phyloP scores from a whole-genome alignment of 1,284 basidiomycete species.

The Cutaneotrichosporon cavernicola region DNA sequence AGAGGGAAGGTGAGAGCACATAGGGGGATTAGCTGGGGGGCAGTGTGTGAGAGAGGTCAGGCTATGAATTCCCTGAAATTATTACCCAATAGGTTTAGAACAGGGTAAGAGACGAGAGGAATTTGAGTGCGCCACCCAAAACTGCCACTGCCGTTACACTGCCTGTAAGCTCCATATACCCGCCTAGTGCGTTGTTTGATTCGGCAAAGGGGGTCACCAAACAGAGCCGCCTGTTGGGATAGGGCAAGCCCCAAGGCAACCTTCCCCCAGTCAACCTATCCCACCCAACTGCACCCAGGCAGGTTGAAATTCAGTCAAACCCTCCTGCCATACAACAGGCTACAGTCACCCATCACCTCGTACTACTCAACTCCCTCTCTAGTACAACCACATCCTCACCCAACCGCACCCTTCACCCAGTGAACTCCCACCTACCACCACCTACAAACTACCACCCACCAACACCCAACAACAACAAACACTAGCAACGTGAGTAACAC shows the following conservation, averaged over 20 bases:
- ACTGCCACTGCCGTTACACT: background rate
- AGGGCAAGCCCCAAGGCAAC: background rate
- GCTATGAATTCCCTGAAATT: too few relatives aligned
- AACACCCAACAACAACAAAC: constrained; percentile 10
- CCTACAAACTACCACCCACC: constrained; percentile 14
- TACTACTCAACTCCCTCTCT: constrained; percentile 12
- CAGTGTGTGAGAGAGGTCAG: too few relatives aligned
- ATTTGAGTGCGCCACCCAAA: background rate
- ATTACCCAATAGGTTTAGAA: too few relatives aligned
- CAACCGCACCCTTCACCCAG: background rate
- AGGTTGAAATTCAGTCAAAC: background rate
- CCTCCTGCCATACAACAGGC: constrained; percentile 4
- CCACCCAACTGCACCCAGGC: background rate
- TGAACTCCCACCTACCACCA: constrained; percentile 8
- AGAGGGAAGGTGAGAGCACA: too few relatives aligned
- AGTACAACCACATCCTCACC: constrained; percentile 7
- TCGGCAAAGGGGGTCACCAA: background rate
- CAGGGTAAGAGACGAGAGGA: background rate
- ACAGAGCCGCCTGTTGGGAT: background rate
- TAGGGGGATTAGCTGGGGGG: too few relatives aligned
- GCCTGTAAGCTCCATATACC: background rate
- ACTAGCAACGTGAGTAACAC: constrained; percentile 10
- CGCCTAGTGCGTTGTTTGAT: background rate
- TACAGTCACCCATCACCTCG: constrained; percentile 4
- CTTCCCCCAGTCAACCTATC: background rate